phyloP scores from a whole-genome alignment of 495 filamentous ascomycete species.

The Penicillium antarcticum region DNA sequence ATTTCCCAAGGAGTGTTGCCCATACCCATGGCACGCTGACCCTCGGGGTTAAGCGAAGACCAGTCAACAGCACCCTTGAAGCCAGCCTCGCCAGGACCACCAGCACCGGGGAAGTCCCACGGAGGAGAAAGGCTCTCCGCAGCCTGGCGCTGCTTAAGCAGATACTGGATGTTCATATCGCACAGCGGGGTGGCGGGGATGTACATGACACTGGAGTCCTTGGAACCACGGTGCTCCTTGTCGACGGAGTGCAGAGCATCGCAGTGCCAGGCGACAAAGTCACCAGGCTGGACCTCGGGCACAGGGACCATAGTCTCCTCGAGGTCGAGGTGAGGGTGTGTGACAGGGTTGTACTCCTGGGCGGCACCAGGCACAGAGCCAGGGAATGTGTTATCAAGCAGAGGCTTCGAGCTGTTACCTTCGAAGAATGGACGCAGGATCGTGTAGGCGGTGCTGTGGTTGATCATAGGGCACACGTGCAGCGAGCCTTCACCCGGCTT shows the following conservation, averaged over 20 bases:
- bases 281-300: constrained; percentile 73
- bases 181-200: constrained; percentile 84
- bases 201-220: constrained; percentile 79
- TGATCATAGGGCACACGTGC: constrained; percentile 76
- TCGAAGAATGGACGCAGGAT: constrained; percentile 85
- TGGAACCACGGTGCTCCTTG: constrained; percentile 63
- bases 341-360: constrained; percentile 68
- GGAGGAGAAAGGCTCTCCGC: constrained; percentile 40
- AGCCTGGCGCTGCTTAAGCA: constrained; percentile 63
- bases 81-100: constrained; percentile 43
- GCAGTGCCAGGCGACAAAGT: constrained; percentile 91
- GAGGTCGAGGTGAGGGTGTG: constrained; percentile 78
- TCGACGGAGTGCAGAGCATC: constrained; percentile 82
- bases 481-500: constrained; percentile 75
- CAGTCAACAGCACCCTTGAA: constrained; percentile 41
- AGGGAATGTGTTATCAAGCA: constrained; percentile 52
- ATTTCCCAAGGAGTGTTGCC: constrained; percentile 47
- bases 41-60: constrained; percentile 38
- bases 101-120: constrained; percentile 63
- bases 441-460: constrained; percentile 71
- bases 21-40: constrained; percentile 59
- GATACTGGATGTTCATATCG: constrained; percentile 66
- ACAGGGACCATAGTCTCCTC: constrained; percentile 73
- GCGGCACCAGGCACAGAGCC: constrained; percentile 72
- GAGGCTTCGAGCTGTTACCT: constrained; percentile 44